Base-by-base conservation (phyloP, 257 asterid species). In the Cordia subcordata region DNA sequence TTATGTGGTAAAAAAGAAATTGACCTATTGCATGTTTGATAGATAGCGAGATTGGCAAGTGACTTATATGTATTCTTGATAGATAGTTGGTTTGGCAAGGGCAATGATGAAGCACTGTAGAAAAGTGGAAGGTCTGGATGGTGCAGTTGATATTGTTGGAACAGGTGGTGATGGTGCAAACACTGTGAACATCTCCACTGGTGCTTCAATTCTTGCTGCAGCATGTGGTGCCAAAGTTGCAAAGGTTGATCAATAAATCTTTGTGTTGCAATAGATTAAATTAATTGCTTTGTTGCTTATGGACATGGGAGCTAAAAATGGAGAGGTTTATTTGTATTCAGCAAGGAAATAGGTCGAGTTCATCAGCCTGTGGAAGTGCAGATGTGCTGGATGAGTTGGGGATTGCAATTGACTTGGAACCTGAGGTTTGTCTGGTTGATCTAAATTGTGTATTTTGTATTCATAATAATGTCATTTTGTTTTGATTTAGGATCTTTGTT, bases 321-420 rank as follows among this genome's bases (percentile, higher is more conserved):
- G 6, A 19, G 57, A 9, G 13, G 57, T 52, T 9, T 18, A 42
- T 50, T 19, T 33, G n/a, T 55, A n/a, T n/a, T 63, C 79, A 89
- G 97, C 97, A 90, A 90, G 97, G 97, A 63, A 86, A 72, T 40
- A 79, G 97, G 54, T 90, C 95, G 14, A 90, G 95, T 69, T 90
- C 97, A 22, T 90, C 97, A 13, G 85, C 95, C 55, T 90, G 97
- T 76, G 97, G 95, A 45, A 89, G 97, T 40, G 97, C 95, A 0
- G 95, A 90, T 70, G 95, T 90, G 38, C 68, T 90, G 60, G 95
- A 90, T 82, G 89, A 75, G 53, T 63, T 90, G 17, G 97, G 94
- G 0, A 79, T 90, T 17, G 86, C 80, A 51, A 83, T 90, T 67
- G 84, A 77, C 53, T 46, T 82, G 60, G 84, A 76, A 40, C 85